Evolutionary conservation across 2,329 filamentous ascomycete genomes (phyloP), one percentile per base, ranked within the genome.

Genomic region (Cadophora sp.): DNA sequence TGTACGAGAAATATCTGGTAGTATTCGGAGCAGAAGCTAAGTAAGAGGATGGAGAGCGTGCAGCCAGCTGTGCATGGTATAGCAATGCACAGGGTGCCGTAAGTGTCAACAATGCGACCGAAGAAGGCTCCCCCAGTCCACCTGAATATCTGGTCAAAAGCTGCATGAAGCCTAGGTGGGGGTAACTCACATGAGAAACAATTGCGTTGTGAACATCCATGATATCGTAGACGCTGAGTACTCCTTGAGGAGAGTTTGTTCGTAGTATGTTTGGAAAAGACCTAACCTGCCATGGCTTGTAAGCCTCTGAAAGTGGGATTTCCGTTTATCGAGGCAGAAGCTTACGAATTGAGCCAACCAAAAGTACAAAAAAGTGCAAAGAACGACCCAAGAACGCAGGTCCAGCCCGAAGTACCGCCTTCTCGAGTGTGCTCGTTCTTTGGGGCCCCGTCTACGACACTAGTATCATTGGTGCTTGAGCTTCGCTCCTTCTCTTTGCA

Each of bases 21-120:
- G 74, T 86, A 87, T 59, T 85, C 72, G 0, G 79, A 84, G 60
- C 81, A 88, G 67, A 91, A 77, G n/a, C 82, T 85, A 0, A 86
- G 81, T 86, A 90, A 89, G 84, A 90, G 88, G 7, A 91, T 73
- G 1, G 85, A 85, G 65, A 90, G 85, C 8, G 90, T 83, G 62
- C 88, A 85, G 27, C 88, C 75, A 61, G 89, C 76, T 0, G 81
- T 84, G 22, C 87, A 87, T 12, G 76, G 75, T 1, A 87, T 46
- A 0, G 90, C 75, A 1, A 92, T 77, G 50, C 79, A 83, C 24
- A 84, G 83, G 0, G 89, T 87, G 0, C 90, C 90, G 66, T 87
- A 86, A 60, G 81, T 85, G 73, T 92, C 90, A 69, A 85, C 89
- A 0, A 90, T 55, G 51, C 84, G 86, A 1, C 90, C 90, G 16